Evolutionary conservation across 805 yeast genomes (phyloP).

Genomic region (Nakazawaea holstii): DNA sequence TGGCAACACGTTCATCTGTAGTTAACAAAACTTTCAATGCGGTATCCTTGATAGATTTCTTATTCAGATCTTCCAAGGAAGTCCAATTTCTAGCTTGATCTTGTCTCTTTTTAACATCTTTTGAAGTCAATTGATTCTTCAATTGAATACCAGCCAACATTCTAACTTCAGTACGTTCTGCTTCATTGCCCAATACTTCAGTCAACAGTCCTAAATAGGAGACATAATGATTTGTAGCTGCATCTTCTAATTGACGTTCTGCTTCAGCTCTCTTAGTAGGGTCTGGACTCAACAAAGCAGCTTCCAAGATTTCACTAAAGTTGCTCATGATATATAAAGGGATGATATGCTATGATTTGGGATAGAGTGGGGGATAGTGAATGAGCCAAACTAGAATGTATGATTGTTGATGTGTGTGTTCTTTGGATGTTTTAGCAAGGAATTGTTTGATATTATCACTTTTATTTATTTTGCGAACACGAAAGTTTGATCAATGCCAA

Average conservation of each 20-base stretch:
- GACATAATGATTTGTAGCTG: constrained; percentile 72
- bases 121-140: constrained; percentile 84
- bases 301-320: constrained; percentile 67
- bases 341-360: background rate
- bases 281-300: constrained; percentile 69
- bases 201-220: constrained; percentile 68
- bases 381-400: too few relatives aligned
- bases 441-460: too few relatives aligned
- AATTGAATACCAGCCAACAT: constrained; percentile 85
- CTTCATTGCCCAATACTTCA: constrained; percentile 62
- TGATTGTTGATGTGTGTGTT: too few relatives aligned
- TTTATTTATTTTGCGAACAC: too few relatives aligned
- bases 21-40: constrained; percentile 61
- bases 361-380: too few relatives aligned
- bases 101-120: constrained; percentile 55
- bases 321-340: constrained; percentile 34
- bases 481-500: too few relatives aligned
- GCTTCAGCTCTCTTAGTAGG: constrained; percentile 67
- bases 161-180: constrained; percentile 70
- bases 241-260: constrained; percentile 65
- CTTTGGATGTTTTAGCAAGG: too few relatives aligned
- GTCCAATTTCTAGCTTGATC: constrained; percentile 75
- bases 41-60: constrained; percentile 58
- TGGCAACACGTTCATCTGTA: constrained; percentile 72
- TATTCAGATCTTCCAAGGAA: constrained; percentile 46